Percentiles rank a stretch among this genome's conserved stretches.
phyloP scores from a whole-genome alignment of 768 basidiomycete genomes.

The Psilocybe cubensis region DNA sequence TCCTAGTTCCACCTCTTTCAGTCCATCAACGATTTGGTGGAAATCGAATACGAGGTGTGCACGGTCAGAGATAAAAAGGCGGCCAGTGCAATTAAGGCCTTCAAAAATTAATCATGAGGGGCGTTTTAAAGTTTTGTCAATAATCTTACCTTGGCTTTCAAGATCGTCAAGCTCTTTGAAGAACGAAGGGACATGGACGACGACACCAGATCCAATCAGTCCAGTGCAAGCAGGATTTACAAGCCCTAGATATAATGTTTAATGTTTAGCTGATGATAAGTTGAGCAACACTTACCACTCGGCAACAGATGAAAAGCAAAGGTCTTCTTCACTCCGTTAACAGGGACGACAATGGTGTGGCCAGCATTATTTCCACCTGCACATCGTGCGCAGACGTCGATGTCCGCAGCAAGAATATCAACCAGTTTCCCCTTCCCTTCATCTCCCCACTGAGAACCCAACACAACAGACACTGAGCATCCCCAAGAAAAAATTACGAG shows the following conservation, averaged over 20 bases:
- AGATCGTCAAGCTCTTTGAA: constrained; percentile 91
- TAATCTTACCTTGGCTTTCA: constrained; percentile 79
- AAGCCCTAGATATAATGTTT: constrained; percentile 53
- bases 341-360: constrained; percentile 91
- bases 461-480: constrained; percentile 74
- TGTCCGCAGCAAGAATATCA: constrained; percentile 89
- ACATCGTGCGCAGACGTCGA: constrained; percentile 93
- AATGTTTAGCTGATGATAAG: constrained; percentile 7
- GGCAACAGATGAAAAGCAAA: constrained; percentile 97
- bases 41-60: constrained; percentile 99
- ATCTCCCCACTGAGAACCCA: constrained; percentile 92
- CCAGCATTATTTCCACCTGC: constrained; percentile 99
- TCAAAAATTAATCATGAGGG: no score
- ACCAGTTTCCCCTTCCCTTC: constrained; percentile 97
- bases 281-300: constrained; percentile 60
- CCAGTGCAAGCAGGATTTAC: constrained; percentile 86
- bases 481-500: no score
- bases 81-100: constrained; percentile 86
- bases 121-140: no score
- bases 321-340: constrained; percentile 73
- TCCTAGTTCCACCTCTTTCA: constrained; percentile 97
- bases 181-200: constrained; percentile 94
- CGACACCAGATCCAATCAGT: constrained; percentile 94
- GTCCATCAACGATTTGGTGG: constrained; percentile 98
- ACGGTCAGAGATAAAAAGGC: constrained; percentile 93